Evolutionary conservation across 2,329 filamentous ascomycete species (phyloP).

Genomic region (Fusarium buxicola): DNA sequence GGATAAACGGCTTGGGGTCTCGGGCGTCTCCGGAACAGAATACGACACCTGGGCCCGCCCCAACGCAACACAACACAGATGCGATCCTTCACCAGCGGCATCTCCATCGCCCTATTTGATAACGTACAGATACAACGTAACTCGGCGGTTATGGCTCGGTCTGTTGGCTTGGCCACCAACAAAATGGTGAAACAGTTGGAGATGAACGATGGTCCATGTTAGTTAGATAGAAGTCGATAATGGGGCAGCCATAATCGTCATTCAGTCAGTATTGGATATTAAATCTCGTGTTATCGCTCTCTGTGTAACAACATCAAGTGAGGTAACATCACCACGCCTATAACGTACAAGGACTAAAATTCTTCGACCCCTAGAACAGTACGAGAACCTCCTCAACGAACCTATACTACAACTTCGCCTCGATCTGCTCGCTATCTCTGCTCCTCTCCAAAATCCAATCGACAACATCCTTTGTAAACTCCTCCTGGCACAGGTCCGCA

Average conservation of each 20-base stretch:
- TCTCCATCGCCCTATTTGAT: constrained; percentile 15
- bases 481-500: constrained; percentile 65
- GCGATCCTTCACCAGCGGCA: background rate
- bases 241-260: constrained; percentile 15
- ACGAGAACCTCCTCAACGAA: background rate
- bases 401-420: constrained; percentile 53
- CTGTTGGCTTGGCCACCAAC: constrained; percentile 30
- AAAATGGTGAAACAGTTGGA: background rate
- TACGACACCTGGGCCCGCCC: constrained; percentile 8
- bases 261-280: constrained; percentile 4
- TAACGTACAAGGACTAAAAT: background rate
- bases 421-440: constrained; percentile 36
- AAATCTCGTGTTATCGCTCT: constrained; percentile 3
- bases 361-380: background rate
- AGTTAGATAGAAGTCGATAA: background rate
- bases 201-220: constrained; percentile 9
- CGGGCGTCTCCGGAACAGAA: constrained; percentile 39
- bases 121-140: constrained; percentile 4
- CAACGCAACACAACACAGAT: background rate
- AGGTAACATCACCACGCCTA: constrained; percentile 2
- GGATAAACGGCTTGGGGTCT: constrained; percentile 13
- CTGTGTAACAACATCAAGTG: constrained; percentile 12
- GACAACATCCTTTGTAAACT: constrained; percentile 69
- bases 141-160: background rate
- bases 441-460: constrained; percentile 71